Evolutionary conservation across 495 filamentous ascomycete genomes (phyloP), one percentile per base, ranked within the genome.

Genomic region (Tetracladium marchalianum): DNA sequence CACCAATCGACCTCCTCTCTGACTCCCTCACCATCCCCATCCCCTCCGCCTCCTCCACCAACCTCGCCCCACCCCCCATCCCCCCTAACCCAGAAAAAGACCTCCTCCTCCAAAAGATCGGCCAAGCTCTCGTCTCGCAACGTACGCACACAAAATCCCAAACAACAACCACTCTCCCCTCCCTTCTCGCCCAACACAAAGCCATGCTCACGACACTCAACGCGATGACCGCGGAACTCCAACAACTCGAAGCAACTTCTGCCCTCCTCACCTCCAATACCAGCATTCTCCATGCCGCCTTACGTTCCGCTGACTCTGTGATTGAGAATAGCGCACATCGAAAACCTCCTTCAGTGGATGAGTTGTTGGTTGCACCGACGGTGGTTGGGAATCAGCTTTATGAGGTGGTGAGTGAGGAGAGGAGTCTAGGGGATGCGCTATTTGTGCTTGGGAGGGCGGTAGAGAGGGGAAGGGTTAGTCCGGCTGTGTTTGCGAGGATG

Each of bases 81-180:
- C 92, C 92, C 1, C 90, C 88, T 1, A 98, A 98, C 61, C 92
- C 92, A 6, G 88, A 98, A 66, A 98, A 96, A 59, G 89, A 96
- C 61, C 80, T 81, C 31, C 77, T 98, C 18, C 75, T 95, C 9
- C 75, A 80, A 36, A 82, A 86, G 12, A 73, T 98, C 18, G 85
- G 84, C 39, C 68, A 69, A 19, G 76, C 80, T 1, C 66, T 98
- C 10, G 64, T 77, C 49, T 62, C 75, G 35, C 81, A 81, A 44
- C 76, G 90, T 1, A 75, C 76, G 18, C 67, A 68, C 39, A 78
- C 79, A 32, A 71, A 81, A 34, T 54, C 66, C 8, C 80, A 87
- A 46, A 85, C 85, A 54, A 68, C 76, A 36, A 68, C 82, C 32
- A 85, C 85, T 22, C 70, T 90, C 0, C 66, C 78, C 0, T 82